phyloP scores from a whole-genome alignment of 2,329 filamentous ascomycete species.

The Monilinia laxa region DNA sequence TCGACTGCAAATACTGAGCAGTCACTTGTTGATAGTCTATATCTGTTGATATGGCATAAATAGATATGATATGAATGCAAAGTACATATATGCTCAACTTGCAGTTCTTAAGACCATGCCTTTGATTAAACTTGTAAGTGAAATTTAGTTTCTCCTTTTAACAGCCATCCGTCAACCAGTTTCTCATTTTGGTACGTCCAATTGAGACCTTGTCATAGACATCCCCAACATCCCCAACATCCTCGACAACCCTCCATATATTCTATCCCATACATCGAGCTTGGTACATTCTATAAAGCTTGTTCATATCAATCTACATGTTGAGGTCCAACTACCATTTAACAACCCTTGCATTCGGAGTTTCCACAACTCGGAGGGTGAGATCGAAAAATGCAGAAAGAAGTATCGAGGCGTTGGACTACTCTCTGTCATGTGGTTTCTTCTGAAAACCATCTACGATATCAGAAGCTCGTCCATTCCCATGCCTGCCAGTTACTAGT shows the following conservation, averaged over 20 bases:
- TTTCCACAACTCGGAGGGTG: too few species aligned
- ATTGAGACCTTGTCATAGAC: not conserved
- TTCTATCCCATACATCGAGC: not conserved
- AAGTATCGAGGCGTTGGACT: not conserved
- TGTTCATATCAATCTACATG: not conserved
- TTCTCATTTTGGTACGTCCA: too few species aligned
- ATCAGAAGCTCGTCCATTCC: not conserved
- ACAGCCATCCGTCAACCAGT: too few species aligned
- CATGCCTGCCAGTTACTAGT: not conserved
- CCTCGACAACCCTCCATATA: not conserved
- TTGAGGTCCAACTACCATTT: not conserved
- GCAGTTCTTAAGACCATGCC: not conserved
- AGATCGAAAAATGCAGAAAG: not conserved
- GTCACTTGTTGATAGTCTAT: not conserved
- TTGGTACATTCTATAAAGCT: not conserved
- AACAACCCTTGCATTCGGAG: too few species aligned
- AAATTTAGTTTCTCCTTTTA: not conserved
- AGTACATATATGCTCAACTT: not conserved
- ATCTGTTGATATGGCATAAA: constrained; percentile 2
- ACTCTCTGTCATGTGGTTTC: not conserved
- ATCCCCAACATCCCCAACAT: not conserved
- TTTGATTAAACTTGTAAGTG: not conserved
- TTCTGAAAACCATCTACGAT: not conserved
- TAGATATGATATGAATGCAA: constrained; percentile 7
- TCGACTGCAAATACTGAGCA: not conserved